Evolutionary conservation across 345 rosid species (phyloP).

Genomic region (Rhodomyrtus tomentosa): DNA sequence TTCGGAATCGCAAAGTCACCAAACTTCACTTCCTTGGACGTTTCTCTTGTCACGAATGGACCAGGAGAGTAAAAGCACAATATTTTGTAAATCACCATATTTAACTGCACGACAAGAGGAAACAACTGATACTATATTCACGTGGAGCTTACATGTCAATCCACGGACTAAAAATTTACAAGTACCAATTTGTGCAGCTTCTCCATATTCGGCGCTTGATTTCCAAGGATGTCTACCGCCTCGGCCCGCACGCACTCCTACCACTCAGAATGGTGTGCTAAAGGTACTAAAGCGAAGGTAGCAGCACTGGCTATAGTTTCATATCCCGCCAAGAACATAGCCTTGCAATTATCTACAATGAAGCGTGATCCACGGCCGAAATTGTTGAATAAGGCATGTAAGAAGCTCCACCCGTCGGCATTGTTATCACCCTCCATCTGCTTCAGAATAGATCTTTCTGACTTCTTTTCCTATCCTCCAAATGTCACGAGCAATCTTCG

Average conservation of each 20-base stretch:
- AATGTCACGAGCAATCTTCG: conserved; percentile 7
- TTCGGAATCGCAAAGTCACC: conserved; percentile 6
- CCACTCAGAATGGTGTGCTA: conserved; percentile 19
- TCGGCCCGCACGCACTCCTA: conserved; percentile 5
- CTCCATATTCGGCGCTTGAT: conserved; percentile 3
- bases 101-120: conserved; percentile 1
- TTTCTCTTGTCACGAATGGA: not conserved
- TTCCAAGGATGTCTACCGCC: conserved; percentile 5
- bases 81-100: conserved; percentile 19
- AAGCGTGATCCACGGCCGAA: not conserved
- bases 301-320: conserved; percentile 18
- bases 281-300: conserved; percentile 11
- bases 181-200: conserved; percentile 12
- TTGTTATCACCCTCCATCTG: not conserved
- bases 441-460: not conserved
- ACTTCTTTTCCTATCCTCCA: conserved; percentile 20
- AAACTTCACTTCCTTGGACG: conserved; percentile 11
- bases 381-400: not conserved
- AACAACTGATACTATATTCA: not conserved
- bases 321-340: conserved; percentile 17
- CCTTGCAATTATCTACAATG: conserved; percentile 23
- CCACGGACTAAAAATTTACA: not conserved
- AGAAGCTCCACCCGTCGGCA: not conserved
- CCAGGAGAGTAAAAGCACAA: conserved; percentile 12
- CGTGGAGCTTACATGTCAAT: not conserved